A percentile compares a stretch with the other conserved stretches of the same genome.
Evolutionary conservation across 2,329 filamentous ascomycete species (phyloP).

Genomic region (Pseudocercospora fuligena): DNA sequence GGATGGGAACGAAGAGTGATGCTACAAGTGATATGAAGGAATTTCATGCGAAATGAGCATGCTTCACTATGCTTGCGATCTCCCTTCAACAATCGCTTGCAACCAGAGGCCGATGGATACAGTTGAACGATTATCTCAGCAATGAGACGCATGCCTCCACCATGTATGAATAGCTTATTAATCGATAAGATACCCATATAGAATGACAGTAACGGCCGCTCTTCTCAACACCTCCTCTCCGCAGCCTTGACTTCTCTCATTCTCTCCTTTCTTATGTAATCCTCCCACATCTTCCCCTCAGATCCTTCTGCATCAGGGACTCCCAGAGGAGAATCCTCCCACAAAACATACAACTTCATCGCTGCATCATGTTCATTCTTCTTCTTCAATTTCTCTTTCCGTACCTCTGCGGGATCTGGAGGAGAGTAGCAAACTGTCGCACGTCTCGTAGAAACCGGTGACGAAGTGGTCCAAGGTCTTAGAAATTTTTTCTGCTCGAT

Average conservation of each 20-base stretch:
- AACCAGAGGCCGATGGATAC: no score
- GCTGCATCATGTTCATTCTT: background rate
- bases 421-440: background rate
- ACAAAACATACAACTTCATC: background rate
- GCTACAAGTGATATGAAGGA: constrained; percentile 1
- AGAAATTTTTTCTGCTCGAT: background rate
- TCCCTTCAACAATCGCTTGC: no score
- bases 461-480: background rate
- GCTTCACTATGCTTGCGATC: background rate
- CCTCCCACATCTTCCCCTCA: background rate
- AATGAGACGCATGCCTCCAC: background rate
- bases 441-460: background rate
- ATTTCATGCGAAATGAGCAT: background rate
- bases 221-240: background rate
- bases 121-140: no score
- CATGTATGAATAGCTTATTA: background rate
- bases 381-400: background rate
- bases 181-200: background rate
- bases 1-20: background rate
- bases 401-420: background rate
- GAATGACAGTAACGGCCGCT: background rate
- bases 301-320: background rate
- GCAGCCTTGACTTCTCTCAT: background rate
- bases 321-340: constrained; percentile 1
- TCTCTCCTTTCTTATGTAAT: background rate